Evolutionary conservation across 225 moss, liverwort and hornwort genomes (phyloP), one percentile per base, ranked within the genome.

Genomic region (Polytrichum commune): DNA sequence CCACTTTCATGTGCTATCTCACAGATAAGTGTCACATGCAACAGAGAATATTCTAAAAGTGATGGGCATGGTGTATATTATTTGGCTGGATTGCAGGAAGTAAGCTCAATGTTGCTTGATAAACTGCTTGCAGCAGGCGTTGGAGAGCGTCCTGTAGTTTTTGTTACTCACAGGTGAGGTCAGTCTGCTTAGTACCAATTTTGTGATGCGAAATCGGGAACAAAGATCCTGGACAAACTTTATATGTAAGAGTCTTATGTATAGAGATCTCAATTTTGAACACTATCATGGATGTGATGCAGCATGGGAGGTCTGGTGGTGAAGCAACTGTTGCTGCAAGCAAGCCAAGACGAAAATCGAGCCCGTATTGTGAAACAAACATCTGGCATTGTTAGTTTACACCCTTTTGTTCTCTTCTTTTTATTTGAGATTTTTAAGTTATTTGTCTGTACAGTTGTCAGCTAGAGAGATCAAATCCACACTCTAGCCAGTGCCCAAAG

Each of bases 281-380:
- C 46, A 46, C 46, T 46, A 16, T 46, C 46, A 46, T 46, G 46
- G 16, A 46, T 24, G 55, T 70, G 72, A 46, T 78, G 81, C 97
- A 98, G 97, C 81, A 85, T 98, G 97, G 97, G 97, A 67, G 97
- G 97, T 33, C 76, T 98, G 71, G 97, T 98, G 35, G 97, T 98
- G 8, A 98, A 98, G 82, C 88, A 98, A 82, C 89, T 98, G 79
- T 79, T 98, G 77, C 79, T 95, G 78, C 95, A 91, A 91, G 95
- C 97, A 81, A 88, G 87, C 46, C 83, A 79, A 76, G 91, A 92
- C 80, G 78, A 79, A 66, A 84, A 72, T 46, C 77, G 67, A 70
- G 87, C 91, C 54, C 89, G 81, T 63, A 76, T 98, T 74, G 73
- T 90, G 63, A 84, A 95, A 76, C 78, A 91, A 57, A 95, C 93